Conservation (phyloP, 306 rosid genomes). For the Sphenostylis stenocarpa region DNA sequence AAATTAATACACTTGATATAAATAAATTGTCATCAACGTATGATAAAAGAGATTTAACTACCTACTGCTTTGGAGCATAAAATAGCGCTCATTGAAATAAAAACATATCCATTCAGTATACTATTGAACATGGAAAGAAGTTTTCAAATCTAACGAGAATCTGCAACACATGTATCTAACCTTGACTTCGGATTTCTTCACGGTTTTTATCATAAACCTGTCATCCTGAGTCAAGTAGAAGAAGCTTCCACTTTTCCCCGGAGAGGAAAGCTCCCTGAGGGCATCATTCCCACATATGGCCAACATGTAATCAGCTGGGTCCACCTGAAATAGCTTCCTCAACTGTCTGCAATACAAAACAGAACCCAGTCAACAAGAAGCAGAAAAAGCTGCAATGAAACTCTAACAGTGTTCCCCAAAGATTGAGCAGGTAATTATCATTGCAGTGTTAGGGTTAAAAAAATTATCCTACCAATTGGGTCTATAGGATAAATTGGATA, state of each 20-base stretch:
- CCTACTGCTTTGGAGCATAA: neutral
- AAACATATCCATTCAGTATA: neutral
- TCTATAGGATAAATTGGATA: neutral
- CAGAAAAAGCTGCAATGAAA: neutral
- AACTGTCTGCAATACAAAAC: conserved; percentile 57
- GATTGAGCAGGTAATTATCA: neutral
- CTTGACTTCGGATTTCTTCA: conserved; percentile 98
- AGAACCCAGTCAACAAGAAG: conserved; percentile 5
- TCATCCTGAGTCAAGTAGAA: conserved; percentile 96
- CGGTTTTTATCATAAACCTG: conserved; percentile 93
- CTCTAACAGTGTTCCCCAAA: neutral
- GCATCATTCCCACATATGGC: conserved; percentile 92
- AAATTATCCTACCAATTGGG: neutral
- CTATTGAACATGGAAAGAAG: neutral
- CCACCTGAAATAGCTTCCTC: conserved; percentile 84
- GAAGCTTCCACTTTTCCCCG: conserved; percentile 93
- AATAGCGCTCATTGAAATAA: neutral
- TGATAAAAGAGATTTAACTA: neutral
- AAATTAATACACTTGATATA: too few relatives aligned
- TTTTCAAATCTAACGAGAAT: neutral
- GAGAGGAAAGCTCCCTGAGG: conserved; percentile 94
- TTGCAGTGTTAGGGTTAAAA: neutral
- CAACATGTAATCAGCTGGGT: conserved; percentile 95
- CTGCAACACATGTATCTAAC: conserved; percentile 42
- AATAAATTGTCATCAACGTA: neutral